Evolutionary conservation across 1,284 basidiomycete genomes (phyloP).

Genomic region (Leccinum griseonigrum): DNA sequence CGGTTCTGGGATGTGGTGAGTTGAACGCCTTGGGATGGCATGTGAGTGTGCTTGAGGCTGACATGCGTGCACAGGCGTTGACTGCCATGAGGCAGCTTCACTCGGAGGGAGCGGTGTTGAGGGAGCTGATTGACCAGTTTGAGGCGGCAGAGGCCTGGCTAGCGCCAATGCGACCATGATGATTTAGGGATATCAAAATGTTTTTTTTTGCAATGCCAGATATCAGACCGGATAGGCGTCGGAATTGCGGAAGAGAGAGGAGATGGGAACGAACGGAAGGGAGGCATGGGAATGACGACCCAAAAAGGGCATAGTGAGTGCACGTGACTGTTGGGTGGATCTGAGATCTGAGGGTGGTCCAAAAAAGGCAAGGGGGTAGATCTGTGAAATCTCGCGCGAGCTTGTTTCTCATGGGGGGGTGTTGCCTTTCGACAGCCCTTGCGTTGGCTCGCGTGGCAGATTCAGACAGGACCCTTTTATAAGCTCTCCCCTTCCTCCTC

Average conservation of each 20-base stretch:
- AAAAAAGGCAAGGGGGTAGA: not conserved
- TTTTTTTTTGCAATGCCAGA: not conserved
- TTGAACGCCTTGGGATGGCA: slow-evolving; percentile 23
- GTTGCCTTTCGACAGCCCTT: slow-evolving; percentile 17
- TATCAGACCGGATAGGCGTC: not conserved
- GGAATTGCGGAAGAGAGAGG: slow-evolving; percentile 15
- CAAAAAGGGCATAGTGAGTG: slow-evolving; percentile 24
- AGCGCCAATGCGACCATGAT: slow-evolving; percentile 81
- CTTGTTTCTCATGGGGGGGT: slow-evolving; percentile 9
- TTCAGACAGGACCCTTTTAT: slow-evolving; percentile 14
- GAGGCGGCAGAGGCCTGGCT: slow-evolving; percentile 94
- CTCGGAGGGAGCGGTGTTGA: slow-evolving; percentile 75
- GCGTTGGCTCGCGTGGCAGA: slow-evolving; percentile 31
- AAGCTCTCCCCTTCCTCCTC: slow-evolving; percentile 6
- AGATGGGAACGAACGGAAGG: slow-evolving; percentile 19
- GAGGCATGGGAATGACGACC: slow-evolving; percentile 19
- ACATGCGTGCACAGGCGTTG: slow-evolving; percentile 61
- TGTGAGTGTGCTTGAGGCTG: slow-evolving; percentile 18
- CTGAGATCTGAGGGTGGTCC: slow-evolving; percentile 19
- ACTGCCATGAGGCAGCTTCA: slow-evolving; percentile 86
- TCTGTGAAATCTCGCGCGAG: slow-evolving; percentile 18
- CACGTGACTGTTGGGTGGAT: slow-evolving; percentile 26
- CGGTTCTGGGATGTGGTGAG: slow-evolving; percentile 97
- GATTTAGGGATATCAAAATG: slow-evolving; percentile 3
- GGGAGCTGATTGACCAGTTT: slow-evolving; percentile 90